phyloP scores from a whole-genome alignment of 352 stramenopile species.

The Phytopythium oedochilum region DNA sequence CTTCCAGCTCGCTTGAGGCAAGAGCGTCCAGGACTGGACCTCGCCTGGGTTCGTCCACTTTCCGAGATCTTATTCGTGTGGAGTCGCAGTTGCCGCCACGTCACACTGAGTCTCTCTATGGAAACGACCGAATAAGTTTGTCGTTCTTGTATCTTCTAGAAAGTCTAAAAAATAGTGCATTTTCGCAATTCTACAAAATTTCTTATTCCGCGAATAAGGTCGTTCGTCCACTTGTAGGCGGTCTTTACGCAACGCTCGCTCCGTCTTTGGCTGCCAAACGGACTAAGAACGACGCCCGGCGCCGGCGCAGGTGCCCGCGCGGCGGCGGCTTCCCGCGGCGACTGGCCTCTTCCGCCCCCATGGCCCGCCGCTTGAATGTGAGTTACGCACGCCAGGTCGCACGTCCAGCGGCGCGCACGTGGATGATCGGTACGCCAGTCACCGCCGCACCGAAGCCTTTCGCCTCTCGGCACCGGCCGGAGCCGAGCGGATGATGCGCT shows the following conservation, averaged over 20 bases:
- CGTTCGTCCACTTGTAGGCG: no score
- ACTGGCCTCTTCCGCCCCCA: conserved; percentile 6
- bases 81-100: not conserved
- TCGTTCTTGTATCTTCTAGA: no score
- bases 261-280: no score
- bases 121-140: not conserved
- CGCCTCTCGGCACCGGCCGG: not conserved
- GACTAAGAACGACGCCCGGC: no score
- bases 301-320: no score
- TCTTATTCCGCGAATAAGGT: no score
- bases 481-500: no score
- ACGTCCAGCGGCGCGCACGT: not conserved
- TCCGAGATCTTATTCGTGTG: not conserved
- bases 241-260: no score
- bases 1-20: no score
- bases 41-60: not conserved
- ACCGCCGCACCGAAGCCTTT: not conserved
- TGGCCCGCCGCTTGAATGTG: not conserved
- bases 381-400: not conserved
- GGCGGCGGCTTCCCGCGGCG: not conserved
- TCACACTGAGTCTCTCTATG: not conserved
- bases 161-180: no score
- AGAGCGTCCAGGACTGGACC: no score
- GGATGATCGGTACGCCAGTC: not conserved
- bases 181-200: no score